Evolutionary conservation across 1,139 yeast species (phyloP), one percentile per base, ranked within the genome.

Genomic region (Hansenula anomala): DNA sequence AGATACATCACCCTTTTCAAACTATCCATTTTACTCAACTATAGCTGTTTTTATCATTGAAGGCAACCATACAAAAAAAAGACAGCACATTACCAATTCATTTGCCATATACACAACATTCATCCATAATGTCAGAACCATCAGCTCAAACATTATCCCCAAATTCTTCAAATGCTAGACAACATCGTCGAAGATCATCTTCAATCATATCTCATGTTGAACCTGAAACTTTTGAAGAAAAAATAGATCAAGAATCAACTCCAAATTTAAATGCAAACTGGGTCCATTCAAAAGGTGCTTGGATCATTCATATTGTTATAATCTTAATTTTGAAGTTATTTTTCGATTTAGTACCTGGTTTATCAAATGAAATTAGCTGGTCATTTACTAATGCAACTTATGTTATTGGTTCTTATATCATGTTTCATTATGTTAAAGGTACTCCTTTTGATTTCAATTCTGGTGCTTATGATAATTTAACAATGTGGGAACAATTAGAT

Each of bases 401-500:
- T 59, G 92, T 86, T 43, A 76, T 86, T 48, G 97, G 97, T 4
- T 83, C 95, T 3, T 90, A 89, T 59, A 78, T 92, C 49, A 92
- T 92, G 97, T 92, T 92, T 61, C 98, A 92, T 62, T 85, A 87
- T 60, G 88, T 92, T 37, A 92, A 90, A 56, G 98, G 98, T 26
- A 88, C 95, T 3, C 98, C 98, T 1, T 92, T 92, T 61, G 98
- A 92, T 52, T 89, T 90, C 67, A 92, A 90, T 59, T 83, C 88
- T 29, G 98, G 98, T 32, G 97, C 97, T 0, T 92, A 85, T 62
- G 98, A 92, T 60, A 83, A 88, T 57, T 73, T 92, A 54, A 92
- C 97, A 23, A 87, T 92, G 97, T 92, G 98, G 98, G 98, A 92
- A 63, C 98, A 92, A 64, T 83, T 92, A 48, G 97, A 92, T 62